Conservation (phyloP, 1,139 yeast species). For the Entelexis sorbosivorans region DNA sequence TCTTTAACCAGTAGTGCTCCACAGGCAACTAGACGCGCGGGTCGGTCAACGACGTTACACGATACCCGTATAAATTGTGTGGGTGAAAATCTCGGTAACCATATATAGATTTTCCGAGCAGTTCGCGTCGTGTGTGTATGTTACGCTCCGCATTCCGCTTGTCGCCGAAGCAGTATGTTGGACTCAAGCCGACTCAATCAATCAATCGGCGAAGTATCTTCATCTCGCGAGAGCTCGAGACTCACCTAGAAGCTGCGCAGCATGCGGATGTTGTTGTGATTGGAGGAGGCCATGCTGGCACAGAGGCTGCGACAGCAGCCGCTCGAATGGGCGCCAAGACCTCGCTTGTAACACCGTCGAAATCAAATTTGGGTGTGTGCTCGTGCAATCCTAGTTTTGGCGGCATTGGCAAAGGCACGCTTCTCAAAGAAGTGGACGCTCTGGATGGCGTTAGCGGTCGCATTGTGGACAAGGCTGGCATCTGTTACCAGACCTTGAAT, state of each 20-base stretch:
- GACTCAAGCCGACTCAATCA: background rate
- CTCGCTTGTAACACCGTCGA: conserved; percentile 63
- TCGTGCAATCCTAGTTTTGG: conserved; percentile 98
- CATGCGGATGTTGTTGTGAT: conserved; percentile 62
- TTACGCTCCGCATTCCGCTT: background rate
- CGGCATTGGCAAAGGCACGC: conserved; percentile 95
- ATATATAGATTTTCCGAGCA: too few species aligned
- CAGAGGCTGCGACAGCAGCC: conserved; percentile 92
- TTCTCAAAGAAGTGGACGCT: conserved; percentile 88
- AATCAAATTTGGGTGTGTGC: conserved; percentile 76
- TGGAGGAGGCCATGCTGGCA: conserved; percentile 99
- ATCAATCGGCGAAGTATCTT: background rate
- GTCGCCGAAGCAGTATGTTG: background rate
- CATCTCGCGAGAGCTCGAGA: conserved; percentile 6
- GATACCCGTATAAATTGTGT: too few species aligned
- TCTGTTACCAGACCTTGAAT: conserved; percentile 79
- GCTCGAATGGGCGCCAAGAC: conserved; percentile 75
- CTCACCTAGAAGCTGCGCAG: conserved; percentile 1
- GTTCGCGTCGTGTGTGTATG: too few species aligned
- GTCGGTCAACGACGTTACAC: too few species aligned
- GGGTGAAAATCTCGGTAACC: background rate
- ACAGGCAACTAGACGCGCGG: too few species aligned
- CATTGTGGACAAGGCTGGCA: conserved; percentile 84
- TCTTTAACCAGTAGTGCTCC: too few species aligned
- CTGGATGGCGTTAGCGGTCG: conserved; percentile 82